These are phyloP conservation scores for Solioccasus polychromus DNA, from an alignment of 768 basidiomycete genomes.

Conservation along the genomic window DNA sequence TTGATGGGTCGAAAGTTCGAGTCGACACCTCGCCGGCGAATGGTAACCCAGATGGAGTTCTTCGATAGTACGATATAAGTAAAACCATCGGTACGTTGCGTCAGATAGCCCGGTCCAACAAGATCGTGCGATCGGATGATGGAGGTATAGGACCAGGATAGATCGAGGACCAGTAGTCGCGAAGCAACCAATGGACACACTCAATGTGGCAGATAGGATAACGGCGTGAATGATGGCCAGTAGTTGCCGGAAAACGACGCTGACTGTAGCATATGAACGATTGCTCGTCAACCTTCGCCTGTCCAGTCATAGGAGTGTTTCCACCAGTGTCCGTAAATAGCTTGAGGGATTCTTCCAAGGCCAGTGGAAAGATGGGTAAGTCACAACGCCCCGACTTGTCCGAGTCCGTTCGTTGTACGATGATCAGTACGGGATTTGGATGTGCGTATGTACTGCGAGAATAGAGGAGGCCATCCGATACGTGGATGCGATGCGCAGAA, in stretches of 20 bases:
- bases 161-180: conserved; percentile 2
- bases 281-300: background rate
- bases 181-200: conserved; percentile 10
- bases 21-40: conserved; percentile 16
- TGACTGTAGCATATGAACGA: conserved; percentile 9
- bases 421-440: conserved; percentile 13
- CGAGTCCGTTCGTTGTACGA: conserved; percentile 12
- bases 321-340: conserved; percentile 9
- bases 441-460: background rate
- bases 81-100: background rate
- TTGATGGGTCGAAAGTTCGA: conserved; percentile 3
- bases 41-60: conserved; percentile 13
- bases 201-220: conserved; percentile 13
- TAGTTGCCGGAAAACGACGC: background rate
- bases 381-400: background rate
- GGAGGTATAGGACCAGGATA: conserved; percentile 21
- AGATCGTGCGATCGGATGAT: conserved; percentile 18
- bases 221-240: background rate
- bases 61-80: conserved; percentile 7
- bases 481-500: background rate
- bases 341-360: background rate
- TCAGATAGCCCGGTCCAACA: conserved; percentile 3
- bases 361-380: background rate
- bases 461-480: conserved; percentile 5
- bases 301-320: conserved; percentile 4